phyloP scores from a whole-genome alignment of 176 grass and related monocot genomes.

The Raddia guianensis region DNA sequence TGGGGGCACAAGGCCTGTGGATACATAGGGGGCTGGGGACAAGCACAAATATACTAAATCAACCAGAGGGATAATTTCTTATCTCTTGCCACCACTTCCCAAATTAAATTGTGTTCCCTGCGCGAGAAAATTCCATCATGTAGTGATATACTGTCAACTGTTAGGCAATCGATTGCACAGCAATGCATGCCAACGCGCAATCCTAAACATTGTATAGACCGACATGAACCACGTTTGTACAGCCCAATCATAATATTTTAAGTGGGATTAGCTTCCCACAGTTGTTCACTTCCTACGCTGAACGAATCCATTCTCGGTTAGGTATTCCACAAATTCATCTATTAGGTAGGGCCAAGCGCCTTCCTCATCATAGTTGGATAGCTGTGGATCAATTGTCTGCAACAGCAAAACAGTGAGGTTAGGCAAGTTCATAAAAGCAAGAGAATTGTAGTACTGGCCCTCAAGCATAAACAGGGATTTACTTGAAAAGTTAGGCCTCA shows the following conservation, averaged over 20 bases:
- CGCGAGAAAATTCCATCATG: constrained; percentile 34
- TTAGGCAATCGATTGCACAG: constrained; percentile 22
- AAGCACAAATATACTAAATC: neutral
- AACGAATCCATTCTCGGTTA: constrained; percentile 77
- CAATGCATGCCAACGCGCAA: constrained; percentile 32
- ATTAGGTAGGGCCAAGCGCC: constrained; percentile 99
- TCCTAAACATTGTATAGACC: constrained; percentile 25
- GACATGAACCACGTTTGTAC: constrained; percentile 45
- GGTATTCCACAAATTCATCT: constrained; percentile 97
- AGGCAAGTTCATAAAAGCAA: constrained; percentile 10
- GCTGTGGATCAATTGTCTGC: constrained; percentile 83
- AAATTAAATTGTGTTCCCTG: constrained; percentile 26
- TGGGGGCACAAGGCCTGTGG: neutral
- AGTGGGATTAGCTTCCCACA: neutral
- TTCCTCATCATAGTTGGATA: constrained; percentile 94
- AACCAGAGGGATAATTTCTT: constrained; percentile 25
- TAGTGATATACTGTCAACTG: constrained; percentile 30
- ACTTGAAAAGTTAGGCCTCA: neutral
- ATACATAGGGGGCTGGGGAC: neutral
- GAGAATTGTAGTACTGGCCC: neutral
- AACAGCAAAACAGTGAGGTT: constrained; percentile 5
- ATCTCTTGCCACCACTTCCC: constrained; percentile 10
- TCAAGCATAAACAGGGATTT: neutral
- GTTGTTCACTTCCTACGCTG: constrained; percentile 57
- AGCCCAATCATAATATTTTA: constrained; percentile 48